phyloP scores from a whole-genome alignment of 257 asterid species.

The Coffea canephora region DNA sequence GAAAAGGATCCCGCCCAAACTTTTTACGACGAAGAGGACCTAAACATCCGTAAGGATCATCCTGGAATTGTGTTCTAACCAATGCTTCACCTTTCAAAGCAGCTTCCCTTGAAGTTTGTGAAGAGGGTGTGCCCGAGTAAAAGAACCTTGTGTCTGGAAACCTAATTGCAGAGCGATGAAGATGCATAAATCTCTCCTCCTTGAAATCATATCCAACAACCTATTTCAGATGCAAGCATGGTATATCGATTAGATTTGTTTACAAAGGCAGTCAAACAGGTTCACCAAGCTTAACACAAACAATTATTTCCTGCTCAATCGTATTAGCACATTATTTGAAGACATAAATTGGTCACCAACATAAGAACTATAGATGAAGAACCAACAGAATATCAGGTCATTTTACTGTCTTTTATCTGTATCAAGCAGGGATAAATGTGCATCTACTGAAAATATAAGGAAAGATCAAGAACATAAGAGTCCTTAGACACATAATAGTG shows the following conservation, averaged over 20 bases:
- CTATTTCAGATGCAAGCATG: slow-evolving; percentile 25
- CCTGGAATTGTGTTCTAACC: slow-evolving; percentile 70
- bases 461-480: neutral
- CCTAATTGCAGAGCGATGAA: slow-evolving; percentile 72
- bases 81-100: slow-evolving; percentile 86
- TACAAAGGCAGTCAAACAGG: neutral
- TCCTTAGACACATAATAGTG: neutral
- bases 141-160: slow-evolving; percentile 68
- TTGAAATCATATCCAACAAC: slow-evolving; percentile 89
- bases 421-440: neutral
- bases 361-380: neutral
- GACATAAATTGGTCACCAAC: neutral
- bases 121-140: slow-evolving; percentile 80
- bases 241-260: neutral
- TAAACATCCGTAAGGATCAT: slow-evolving; percentile 83
- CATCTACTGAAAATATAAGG: neutral
- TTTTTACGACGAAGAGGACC: slow-evolving; percentile 73
- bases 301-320: slow-evolving; percentile 5
- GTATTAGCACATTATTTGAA: neutral
- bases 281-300: neutral
- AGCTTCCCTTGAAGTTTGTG: slow-evolving; percentile 68
- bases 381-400: slow-evolving; percentile 3
- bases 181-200: slow-evolving; percentile 82
- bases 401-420: neutral
- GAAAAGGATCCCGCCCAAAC: slow-evolving; percentile 85